A percentile compares a stretch with the other conserved stretches of the same genome.
Evolutionary conservation across 2,329 filamentous ascomycete genomes (phyloP).

Genomic region (Alternaria sp.): DNA sequence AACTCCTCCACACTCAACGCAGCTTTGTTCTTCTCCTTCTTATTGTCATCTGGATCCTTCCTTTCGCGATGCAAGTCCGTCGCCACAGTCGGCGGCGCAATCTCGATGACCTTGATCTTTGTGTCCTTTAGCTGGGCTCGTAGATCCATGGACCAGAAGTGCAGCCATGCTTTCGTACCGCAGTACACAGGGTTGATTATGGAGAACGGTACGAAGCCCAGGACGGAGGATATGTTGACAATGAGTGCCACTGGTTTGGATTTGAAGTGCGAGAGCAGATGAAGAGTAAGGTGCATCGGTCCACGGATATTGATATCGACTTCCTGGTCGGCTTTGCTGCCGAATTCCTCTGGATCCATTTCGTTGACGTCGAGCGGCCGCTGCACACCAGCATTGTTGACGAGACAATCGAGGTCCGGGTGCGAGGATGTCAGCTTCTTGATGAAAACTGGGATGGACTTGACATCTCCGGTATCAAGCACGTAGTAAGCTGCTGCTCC

Average conservation of each 20-base stretch:
- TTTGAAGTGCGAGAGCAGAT: slow-evolving; percentile 61
- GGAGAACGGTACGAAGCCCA: slow-evolving; percentile 63
- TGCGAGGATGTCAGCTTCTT: slow-evolving; percentile 58
- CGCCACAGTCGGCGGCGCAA: slow-evolving; percentile 64
- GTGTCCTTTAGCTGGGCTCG: slow-evolving; percentile 59
- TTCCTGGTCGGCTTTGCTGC: slow-evolving; percentile 63
- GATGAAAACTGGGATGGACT: slow-evolving; percentile 57
- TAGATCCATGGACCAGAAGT: slow-evolving; percentile 66
- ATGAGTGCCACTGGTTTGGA: slow-evolving; percentile 55
- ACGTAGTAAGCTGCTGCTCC: slow-evolving; percentile 62
- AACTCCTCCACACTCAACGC: slow-evolving; percentile 63
- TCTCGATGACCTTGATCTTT: slow-evolving; percentile 62
- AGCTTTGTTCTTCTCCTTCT: slow-evolving; percentile 64
- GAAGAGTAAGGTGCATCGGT: slow-evolving; percentile 64
- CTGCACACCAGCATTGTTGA: slow-evolving; percentile 69
- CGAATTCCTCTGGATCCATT: slow-evolving; percentile 52
- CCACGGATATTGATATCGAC: slow-evolving; percentile 67
- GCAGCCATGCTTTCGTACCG: slow-evolving; percentile 66
- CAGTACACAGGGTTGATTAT: slow-evolving; percentile 68
- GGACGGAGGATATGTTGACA: slow-evolving; percentile 64
- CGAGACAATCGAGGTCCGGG: slow-evolving; percentile 64
- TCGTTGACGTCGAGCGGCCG: slow-evolving; percentile 60
- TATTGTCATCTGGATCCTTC: slow-evolving; percentile 65
- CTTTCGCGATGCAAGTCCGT: slow-evolving; percentile 66
- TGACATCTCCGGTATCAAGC: slow-evolving; percentile 60